Evolutionary conservation across 2,329 filamentous ascomycete genomes (phyloP).

Genomic region (Moelleriella libera): DNA sequence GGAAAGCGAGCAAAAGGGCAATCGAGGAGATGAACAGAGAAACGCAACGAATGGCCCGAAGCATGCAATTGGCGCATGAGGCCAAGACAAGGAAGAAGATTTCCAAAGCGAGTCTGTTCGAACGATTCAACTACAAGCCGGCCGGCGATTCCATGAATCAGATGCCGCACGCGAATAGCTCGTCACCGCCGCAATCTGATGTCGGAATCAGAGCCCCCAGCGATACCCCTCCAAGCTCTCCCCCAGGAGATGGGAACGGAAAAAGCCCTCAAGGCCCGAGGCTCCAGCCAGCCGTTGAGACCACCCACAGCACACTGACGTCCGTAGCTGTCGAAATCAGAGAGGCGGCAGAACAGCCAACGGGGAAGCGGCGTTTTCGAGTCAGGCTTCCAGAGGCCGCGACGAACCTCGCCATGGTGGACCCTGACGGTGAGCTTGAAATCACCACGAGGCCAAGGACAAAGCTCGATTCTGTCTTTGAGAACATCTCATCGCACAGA

Average conservation of each 20-base stretch:
- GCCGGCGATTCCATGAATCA: constrained; percentile 13
- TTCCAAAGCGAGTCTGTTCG: constrained; percentile 67
- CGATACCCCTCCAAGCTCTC: constrained; percentile 63
- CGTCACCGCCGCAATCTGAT: constrained; percentile 39
- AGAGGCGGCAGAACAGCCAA: constrained; percentile 7
- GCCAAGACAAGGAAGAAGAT: constrained; percentile 87
- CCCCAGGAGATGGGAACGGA: constrained; percentile 21
- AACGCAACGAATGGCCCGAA: constrained; percentile 79
- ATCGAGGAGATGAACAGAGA: constrained; percentile 90
- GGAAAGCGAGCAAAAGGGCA: constrained; percentile 90
- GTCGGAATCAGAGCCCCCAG: constrained; percentile 29
- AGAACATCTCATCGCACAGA: constrained; percentile 50
- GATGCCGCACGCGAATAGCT: constrained; percentile 25
- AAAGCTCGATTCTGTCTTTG: constrained; percentile 51
- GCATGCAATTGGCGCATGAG: constrained; percentile 82
- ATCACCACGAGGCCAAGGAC: constrained; percentile 36
- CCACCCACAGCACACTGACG: not conserved
- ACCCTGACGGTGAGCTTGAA: constrained; percentile 49
- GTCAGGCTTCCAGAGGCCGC: constrained; percentile 30
- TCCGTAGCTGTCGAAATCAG: not conserved
- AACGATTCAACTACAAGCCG: constrained; percentile 63
- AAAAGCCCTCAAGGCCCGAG: constrained; percentile 8
- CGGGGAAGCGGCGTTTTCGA: constrained; percentile 32
- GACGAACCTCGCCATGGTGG: constrained; percentile 23
- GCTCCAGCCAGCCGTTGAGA: not conserved